Evolutionary conservation across 352 stramenopile species (phyloP), one percentile per base, ranked within the genome.

Genomic region (Phytophthora multivora): DNA sequence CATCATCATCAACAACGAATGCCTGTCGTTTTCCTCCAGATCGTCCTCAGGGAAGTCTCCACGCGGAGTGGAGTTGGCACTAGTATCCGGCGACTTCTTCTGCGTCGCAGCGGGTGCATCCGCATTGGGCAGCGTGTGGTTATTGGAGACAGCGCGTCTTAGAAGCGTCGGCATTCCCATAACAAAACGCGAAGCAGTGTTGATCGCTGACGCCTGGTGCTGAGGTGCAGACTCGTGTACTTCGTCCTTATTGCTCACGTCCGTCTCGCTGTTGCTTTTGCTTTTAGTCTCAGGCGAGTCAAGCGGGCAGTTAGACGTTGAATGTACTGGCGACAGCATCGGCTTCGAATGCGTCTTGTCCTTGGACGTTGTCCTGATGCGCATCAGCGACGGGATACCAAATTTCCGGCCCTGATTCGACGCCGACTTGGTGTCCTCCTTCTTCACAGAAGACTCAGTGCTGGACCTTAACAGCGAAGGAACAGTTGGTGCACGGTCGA

Each of bases 1-100:
- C 47, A 92, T 54, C 60, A 92, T 88, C 46, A 83, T 69, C 38
- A 92, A 67, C 61, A 92, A 59, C 38, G 80, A 92, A 60, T 81
- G 66, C 7, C 79, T 77, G 11, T 79, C 62, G 11, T 89, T 69
- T n/a, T 86, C 67, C 13, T 75, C 58, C 21, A 65, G 42, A 7
- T 67, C 46, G 3, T 79, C 67, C 19, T 84, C 68, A 2, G 50
- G 35, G 12, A 33, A 63, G 7, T 71, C 50, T 46, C 47, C 51
- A 43, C 41, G 63, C 36, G 55, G 45, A 4, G 63, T 77, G 3
- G 53, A 67, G 35, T 53, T 54, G 0, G 45, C 48, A 5, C 59
- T 77, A 1, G 64, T 69, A 16, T 79, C 70, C 9, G 70, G 63
- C n/a, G 69, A 63, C 36, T 67, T 72, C 49, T 68, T 75, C 15